Percentiles rank a stretch among this genome's conserved stretches.
Conservation (phyloP, 2,329 filamentous ascomycete species). For the Aspergillus novoparasiticus region DNA sequence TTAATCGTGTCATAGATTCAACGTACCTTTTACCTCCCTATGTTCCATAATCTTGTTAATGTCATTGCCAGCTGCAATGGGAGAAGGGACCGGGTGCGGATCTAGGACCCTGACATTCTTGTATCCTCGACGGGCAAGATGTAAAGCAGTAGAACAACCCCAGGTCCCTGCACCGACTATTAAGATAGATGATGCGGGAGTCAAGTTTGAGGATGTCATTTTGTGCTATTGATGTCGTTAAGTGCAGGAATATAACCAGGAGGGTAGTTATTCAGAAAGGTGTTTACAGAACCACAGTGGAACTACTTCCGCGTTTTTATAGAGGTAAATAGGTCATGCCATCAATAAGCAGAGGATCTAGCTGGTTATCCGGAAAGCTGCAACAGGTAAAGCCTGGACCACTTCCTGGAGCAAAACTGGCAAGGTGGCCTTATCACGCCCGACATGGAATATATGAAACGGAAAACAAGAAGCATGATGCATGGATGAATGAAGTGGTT, state of each 20-base stretch:
- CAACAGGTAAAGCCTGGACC: background rate
- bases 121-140: constrained; percentile 54
- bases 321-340: background rate
- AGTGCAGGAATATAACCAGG: background rate
- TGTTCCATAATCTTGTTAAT: constrained; percentile 52
- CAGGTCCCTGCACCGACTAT: constrained; percentile 56
- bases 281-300: background rate
- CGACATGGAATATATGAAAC: background rate
- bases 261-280: background rate
- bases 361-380: background rate
- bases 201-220: constrained; percentile 6
- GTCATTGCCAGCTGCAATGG: constrained; percentile 54
- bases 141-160: constrained; percentile 56
- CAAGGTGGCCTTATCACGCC: background rate
- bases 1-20: background rate
- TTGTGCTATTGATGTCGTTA: background rate
- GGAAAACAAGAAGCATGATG: background rate
- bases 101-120: constrained; percentile 53
- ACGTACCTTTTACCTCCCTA: constrained; percentile 39
- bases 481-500: background rate
- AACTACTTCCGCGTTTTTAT: background rate
- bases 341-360: background rate
- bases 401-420: background rate
- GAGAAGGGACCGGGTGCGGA: constrained; percentile 48
- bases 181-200: constrained; percentile 30